phyloP scores from a whole-genome alignment of 148 eudicot species.

The Arbutus unedo region DNA sequence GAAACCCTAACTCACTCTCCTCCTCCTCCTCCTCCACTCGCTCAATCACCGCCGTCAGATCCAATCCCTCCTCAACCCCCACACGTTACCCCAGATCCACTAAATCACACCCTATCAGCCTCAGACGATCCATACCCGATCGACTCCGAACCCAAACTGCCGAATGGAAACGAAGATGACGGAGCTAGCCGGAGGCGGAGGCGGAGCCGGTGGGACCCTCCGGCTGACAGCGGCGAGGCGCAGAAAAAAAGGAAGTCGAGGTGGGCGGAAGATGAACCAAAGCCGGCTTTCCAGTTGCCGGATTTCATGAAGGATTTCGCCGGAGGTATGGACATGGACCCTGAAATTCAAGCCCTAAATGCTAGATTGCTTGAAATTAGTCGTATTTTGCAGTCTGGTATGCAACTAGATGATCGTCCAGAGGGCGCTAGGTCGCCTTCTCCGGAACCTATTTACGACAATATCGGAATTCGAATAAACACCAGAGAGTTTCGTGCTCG shows the following conservation, averaged over 20 bases:
- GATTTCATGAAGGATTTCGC: conserved; percentile 64
- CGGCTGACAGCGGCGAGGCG: conserved; percentile 32
- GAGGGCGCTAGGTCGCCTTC: conserved; percentile 93
- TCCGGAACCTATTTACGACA: conserved; percentile 83
- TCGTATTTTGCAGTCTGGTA: conserved; percentile 62
- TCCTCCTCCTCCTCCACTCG: not conserved
- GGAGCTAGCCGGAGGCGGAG: conserved; percentile 57
- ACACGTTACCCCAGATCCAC: not conserved
- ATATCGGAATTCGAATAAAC: conserved; percentile 75
- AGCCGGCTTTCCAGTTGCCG: conserved; percentile 61
- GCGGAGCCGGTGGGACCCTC: conserved; percentile 81
- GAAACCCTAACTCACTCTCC: conserved; percentile 15
- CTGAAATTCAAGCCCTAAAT: conserved; percentile 69
- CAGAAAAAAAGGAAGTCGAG: conserved; percentile 63
- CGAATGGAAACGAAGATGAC: conserved; percentile 51
- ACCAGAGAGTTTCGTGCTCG: conserved; percentile 82
- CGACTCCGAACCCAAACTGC: conserved; percentile 14
- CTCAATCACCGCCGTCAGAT: conserved; percentile 25
- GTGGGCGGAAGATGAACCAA: conserved; percentile 81
- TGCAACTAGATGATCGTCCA: conserved; percentile 73
- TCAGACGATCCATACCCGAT: conserved; percentile 9
- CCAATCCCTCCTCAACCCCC: conserved; percentile 35
- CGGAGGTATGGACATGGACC: conserved; percentile 84
- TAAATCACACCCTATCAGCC: not conserved
- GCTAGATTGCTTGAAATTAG: conserved; percentile 66